Percentiles rank a stretch among this genome's conserved stretches.
These are phyloP conservation scores for Porphyrellus cyaneotinctus DNA, from an alignment of 768 basidiomycete species.

Conservation along the genomic window DNA sequence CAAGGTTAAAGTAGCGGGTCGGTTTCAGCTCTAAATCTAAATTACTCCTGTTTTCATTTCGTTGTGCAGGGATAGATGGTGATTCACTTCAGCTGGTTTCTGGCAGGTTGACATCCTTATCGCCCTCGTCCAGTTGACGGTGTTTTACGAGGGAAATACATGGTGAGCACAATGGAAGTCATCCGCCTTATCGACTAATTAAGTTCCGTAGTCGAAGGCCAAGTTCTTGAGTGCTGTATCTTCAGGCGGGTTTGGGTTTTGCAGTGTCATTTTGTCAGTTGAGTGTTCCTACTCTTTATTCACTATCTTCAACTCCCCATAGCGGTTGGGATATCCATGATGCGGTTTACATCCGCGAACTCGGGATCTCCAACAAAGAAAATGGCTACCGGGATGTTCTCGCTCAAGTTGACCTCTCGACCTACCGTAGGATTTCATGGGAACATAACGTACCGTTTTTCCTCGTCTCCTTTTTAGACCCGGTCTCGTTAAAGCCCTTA, in stretches of 20 bases:
- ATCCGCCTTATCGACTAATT: constrained; percentile 6
- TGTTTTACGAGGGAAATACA: constrained; percentile 90
- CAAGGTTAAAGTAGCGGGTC: constrained; percentile 94
- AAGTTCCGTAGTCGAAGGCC: constrained; percentile 63
- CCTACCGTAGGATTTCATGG: constrained; percentile 88
- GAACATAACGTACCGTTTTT: constrained; percentile 92
- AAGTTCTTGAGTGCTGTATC: constrained; percentile 84
- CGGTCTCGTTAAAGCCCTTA: constrained; percentile 73
- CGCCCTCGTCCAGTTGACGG: constrained; percentile 67
- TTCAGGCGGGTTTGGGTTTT: constrained; percentile 87
- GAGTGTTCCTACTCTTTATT: background rate
- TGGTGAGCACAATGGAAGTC: constrained; percentile 44
- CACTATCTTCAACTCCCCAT: background rate
- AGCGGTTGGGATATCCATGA: constrained; percentile 96
- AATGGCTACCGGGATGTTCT: constrained; percentile 92
- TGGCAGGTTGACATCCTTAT: constrained; percentile 7
- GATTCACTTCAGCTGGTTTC: constrained; percentile 15
- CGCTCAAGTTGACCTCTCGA: constrained; percentile 82
- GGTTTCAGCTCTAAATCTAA: constrained; percentile 21
- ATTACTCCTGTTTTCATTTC: background rate
- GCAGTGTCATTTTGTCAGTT: constrained; percentile 84
- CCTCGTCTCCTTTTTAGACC: constrained; percentile 85
- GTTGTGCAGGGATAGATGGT: constrained; percentile 63
- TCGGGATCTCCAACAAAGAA: constrained; percentile 83
- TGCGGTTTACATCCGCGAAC: constrained; percentile 74